Percentiles rank a stretch among this genome's conserved stretches.
Conservation (phyloP, 257 asterid species). For the Gentiana dahurica region DNA sequence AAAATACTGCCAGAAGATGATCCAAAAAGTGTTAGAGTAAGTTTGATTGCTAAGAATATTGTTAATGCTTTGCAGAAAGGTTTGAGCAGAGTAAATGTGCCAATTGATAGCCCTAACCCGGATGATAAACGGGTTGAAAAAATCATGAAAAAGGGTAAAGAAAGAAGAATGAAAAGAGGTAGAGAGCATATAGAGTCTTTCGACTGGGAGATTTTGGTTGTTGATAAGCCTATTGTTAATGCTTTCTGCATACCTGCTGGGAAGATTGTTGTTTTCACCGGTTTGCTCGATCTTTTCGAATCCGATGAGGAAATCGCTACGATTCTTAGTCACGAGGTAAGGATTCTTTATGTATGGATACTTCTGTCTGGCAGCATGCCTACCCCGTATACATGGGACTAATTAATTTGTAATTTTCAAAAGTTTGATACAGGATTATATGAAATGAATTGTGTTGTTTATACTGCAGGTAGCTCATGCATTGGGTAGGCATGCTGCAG, state of each 20-base stretch:
- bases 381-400: no score
- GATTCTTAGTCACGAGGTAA: no score
- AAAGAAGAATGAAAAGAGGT: constrained; percentile 38
- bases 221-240: constrained; percentile 60
- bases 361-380: not conserved
- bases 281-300: constrained; percentile 46
- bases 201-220: constrained; percentile 88
- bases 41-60: constrained; percentile 51
- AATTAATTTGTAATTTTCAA: no score
- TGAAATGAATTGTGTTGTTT: constrained; percentile 1
- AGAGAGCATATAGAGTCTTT: constrained; percentile 67
- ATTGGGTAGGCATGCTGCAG: constrained; percentile 84
- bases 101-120: constrained; percentile 44
- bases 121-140: constrained; percentile 79
- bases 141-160: constrained; percentile 62
- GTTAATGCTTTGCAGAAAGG: constrained; percentile 78
- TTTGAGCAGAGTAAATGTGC: constrained; percentile 55
- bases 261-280: constrained; percentile 89
- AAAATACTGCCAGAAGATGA: constrained; percentile 76
- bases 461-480: constrained; percentile 77
- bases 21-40: constrained; percentile 78
- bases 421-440: not conserved
- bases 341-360: no score
- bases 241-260: constrained; percentile 93
- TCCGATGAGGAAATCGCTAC: no score